Percentiles rank a stretch among this genome's conserved stretches.
phyloP scores from a whole-genome alignment of 768 basidiomycete species.

The Inosperma sp. region DNA sequence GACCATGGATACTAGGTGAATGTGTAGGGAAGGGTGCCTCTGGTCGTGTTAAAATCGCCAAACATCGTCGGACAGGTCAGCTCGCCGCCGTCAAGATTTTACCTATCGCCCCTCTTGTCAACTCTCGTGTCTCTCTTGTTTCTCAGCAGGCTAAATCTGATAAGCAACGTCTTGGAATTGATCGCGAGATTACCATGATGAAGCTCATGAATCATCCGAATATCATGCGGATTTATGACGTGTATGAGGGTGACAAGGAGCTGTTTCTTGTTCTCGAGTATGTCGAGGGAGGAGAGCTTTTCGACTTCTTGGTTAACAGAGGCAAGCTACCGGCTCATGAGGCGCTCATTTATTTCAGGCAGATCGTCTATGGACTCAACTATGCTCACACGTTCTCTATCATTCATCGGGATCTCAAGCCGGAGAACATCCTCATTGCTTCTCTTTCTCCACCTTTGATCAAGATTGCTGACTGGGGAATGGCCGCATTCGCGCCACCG shows the following conservation, averaged over 20 bases:
- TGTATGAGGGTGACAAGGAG: constrained; percentile 88
- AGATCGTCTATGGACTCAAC: constrained; percentile 91
- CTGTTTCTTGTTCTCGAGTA: constrained; percentile 94
- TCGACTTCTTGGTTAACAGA: constrained; percentile 90
- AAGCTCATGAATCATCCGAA: constrained; percentile 99
- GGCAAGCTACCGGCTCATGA: constrained; percentile 77
- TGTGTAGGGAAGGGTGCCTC: constrained; percentile 93
- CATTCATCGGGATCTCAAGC: constrained; percentile 96
- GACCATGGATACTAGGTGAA: constrained; percentile 91
- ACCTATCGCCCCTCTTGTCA: constrained; percentile 72
- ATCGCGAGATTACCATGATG: constrained; percentile 97
- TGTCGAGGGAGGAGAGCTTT: constrained; percentile 93
- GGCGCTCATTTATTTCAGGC: constrained; percentile 90
- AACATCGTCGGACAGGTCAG: constrained; percentile 78
- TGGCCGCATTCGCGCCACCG: constrained; percentile 93
- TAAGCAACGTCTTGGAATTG: constrained; percentile 81
- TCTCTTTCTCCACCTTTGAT: constrained; percentile 74
- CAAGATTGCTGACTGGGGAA: constrained; percentile 98
- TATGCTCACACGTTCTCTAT: constrained; percentile 98
- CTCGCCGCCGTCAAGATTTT: constrained; percentile 96
- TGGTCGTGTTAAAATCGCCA: constrained; percentile 92
- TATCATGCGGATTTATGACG: constrained; percentile 92
- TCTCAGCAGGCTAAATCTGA: constrained; percentile 69
- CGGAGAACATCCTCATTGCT: constrained; percentile 93
- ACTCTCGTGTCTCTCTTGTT: constrained; percentile 63